Evolutionary conservation across 2,329 filamentous ascomycete species (phyloP).

Genomic region (Fusarium oxysporum): DNA sequence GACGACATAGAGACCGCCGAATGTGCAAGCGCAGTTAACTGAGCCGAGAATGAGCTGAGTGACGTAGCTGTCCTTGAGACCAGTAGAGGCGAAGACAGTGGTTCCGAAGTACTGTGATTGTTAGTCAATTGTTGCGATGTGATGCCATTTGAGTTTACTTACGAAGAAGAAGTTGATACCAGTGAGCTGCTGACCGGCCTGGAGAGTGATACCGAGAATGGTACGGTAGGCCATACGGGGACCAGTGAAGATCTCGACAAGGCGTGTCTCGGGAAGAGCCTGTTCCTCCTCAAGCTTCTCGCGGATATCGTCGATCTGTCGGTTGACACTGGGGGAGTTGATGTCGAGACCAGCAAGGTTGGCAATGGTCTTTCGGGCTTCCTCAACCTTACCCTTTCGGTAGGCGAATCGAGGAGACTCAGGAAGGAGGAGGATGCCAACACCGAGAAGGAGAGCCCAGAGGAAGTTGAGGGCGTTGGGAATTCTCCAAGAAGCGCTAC

Average conservation of each 20-base stretch:
- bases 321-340: constrained; percentile 55
- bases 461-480: constrained; percentile 68
- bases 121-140: neutral
- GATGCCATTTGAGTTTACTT: neutral
- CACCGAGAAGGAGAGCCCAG: constrained; percentile 65
- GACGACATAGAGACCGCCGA: constrained; percentile 73
- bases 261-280: constrained; percentile 59
- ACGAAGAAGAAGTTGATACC: constrained; percentile 70
- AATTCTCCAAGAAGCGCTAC: constrained; percentile 70
- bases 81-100: constrained; percentile 74
- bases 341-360: constrained; percentile 57
- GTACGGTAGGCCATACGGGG: constrained; percentile 75
- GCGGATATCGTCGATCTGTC: constrained; percentile 64
- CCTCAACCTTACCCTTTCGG: constrained; percentile 58
- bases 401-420: constrained; percentile 66
- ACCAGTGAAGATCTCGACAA: constrained; percentile 74
- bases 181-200: constrained; percentile 75
- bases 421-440: constrained; percentile 64
- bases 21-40: constrained; percentile 75
- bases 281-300: constrained; percentile 61
- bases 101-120: constrained; percentile 65
- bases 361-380: constrained; percentile 62
- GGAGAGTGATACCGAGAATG: constrained; percentile 69
- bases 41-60: constrained; percentile 76
- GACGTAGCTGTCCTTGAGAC: constrained; percentile 72